phyloP scores from a whole-genome alignment of 2,329 filamentous ascomycete species.

The Pyrenophora tritici-repentis region DNA sequence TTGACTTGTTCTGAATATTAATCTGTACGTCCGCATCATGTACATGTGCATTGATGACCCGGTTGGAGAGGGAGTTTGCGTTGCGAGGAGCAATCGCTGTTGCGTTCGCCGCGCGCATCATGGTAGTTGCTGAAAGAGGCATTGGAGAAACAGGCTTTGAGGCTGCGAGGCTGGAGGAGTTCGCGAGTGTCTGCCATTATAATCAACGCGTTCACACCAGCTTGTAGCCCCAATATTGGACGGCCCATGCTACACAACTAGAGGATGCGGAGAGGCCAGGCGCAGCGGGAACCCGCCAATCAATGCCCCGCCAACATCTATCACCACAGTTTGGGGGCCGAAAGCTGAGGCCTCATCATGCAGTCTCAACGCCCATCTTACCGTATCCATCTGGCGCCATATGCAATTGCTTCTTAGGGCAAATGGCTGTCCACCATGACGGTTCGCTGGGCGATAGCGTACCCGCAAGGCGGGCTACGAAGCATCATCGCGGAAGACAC shows the following conservation, averaged over 20 bases:
- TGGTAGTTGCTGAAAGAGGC: slow-evolving; percentile 10
- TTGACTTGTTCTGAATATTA: slow-evolving; percentile 14
- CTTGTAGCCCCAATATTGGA: slow-evolving; percentile 38
- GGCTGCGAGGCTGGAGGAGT: slow-evolving; percentile 17
- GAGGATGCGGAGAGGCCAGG: slow-evolving; percentile 3
- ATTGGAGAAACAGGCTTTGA: slow-evolving; percentile 6
- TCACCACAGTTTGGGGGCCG: slow-evolving; percentile 22
- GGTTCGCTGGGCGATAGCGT: background rate
- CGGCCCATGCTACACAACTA: slow-evolving; percentile 16
- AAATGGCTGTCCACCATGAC: background rate
- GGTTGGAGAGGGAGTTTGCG: slow-evolving; percentile 21
- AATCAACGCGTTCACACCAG: slow-evolving; percentile 13
- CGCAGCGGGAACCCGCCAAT: slow-evolving; percentile 1
- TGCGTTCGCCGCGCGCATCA: slow-evolving; percentile 15
- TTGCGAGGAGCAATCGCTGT: slow-evolving; percentile 24
- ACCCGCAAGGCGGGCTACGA: background rate
- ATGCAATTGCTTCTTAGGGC: slow-evolving; percentile 3
- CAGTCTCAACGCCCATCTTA: slow-evolving; percentile 3
- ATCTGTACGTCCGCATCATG: slow-evolving; percentile 23
- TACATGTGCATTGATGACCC: slow-evolving; percentile 35
- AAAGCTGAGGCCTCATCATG: slow-evolving; percentile 13
- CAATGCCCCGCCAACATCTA: background rate
- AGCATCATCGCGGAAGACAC: background rate
- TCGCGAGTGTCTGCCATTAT: slow-evolving; percentile 24
- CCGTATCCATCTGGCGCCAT: slow-evolving; percentile 3